phyloP scores from a whole-genome alignment of 352 stramenopile species.

The Phytophthora pseudosyringae region DNA sequence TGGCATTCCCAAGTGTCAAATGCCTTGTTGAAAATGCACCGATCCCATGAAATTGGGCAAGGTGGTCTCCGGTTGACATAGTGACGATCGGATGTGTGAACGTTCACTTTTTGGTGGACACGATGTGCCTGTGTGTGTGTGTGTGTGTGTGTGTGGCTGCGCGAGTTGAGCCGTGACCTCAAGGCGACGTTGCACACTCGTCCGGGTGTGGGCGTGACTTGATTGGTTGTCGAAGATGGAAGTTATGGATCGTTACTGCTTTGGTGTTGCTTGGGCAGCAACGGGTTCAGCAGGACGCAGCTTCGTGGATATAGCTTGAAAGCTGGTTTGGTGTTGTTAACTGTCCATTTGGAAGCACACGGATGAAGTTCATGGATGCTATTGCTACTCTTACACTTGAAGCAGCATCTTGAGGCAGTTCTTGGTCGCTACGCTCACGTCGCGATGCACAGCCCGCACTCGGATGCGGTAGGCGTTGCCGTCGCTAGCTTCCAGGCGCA shows the following conservation, averaged over 20 bases:
- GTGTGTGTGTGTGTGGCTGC: neutral
- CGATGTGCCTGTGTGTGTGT: too few relatives aligned
- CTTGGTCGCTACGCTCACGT: slow-evolving; percentile 75
- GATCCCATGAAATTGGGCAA: too few relatives aligned
- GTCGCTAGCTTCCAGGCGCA: slow-evolving; percentile 91
- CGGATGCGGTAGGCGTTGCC: slow-evolving; percentile 89
- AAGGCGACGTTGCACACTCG: slow-evolving; percentile 10
- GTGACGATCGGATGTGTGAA: too few relatives aligned
- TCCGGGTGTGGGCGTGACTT: neutral
- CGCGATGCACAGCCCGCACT: slow-evolving; percentile 92
- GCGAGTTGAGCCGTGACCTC: slow-evolving; percentile 6
- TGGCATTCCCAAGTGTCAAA: neutral
- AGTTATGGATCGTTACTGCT: slow-evolving; percentile 6
- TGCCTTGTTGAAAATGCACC: too few relatives aligned
- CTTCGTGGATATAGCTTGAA: neutral
- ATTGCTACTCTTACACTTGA: slow-evolving; percentile 27
- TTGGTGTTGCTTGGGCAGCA: neutral
- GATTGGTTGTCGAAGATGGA: neutral
- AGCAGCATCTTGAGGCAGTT: slow-evolving; percentile 72
- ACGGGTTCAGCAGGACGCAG: slow-evolving; percentile 1
- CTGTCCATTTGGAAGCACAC: slow-evolving; percentile 14
- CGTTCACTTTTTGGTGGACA: too few relatives aligned
- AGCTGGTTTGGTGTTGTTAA: neutral
- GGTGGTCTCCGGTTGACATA: too few relatives aligned
- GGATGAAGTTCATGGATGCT: slow-evolving; percentile 16